A percentile compares a stretch with the other conserved stretches of the same genome.
phyloP scores from a whole-genome alignment of 805 yeast species.

The Saccharomycopsis javanensis region DNA sequence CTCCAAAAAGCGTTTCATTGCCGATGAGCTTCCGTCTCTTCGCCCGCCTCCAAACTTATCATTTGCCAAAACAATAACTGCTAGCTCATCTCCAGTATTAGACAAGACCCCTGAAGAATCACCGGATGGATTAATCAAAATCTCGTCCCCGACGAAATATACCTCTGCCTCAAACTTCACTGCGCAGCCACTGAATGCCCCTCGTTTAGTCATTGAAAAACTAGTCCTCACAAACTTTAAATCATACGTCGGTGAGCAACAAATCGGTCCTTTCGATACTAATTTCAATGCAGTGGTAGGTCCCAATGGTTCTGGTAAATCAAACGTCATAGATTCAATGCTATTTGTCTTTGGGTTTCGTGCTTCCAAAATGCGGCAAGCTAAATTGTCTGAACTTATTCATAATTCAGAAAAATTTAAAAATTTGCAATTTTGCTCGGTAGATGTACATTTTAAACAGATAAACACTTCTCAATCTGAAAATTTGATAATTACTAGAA shows the following conservation, averaged over 20 bases:
- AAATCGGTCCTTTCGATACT: constrained; percentile 88
- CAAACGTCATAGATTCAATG: constrained; percentile 94
- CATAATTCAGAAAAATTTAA: constrained; percentile 78
- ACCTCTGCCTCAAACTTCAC: not conserved
- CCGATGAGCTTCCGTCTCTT: constrained; percentile 15
- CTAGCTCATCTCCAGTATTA: not conserved
- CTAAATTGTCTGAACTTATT: constrained; percentile 82
- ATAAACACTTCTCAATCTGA: constrained; percentile 43
- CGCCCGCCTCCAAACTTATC: constrained; percentile 16
- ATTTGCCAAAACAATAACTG: not conserved
- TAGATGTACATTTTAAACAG: constrained; percentile 73
- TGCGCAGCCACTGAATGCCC: constrained; percentile 4
- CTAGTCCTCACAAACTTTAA: constrained; percentile 79
- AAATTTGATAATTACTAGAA: constrained; percentile 62
- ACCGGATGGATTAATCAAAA: not conserved
- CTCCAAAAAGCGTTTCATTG: constrained; percentile 17
- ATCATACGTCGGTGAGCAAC: constrained; percentile 89
- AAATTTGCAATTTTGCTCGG: constrained; percentile 65
- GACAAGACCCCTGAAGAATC: not conserved
- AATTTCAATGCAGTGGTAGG: constrained; percentile 97
- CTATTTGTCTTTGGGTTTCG: constrained; percentile 95
- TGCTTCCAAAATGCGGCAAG: constrained; percentile 94
- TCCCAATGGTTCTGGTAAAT: constrained; percentile 97
- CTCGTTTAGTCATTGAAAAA: constrained; percentile 64
- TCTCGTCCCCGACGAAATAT: not conserved